phyloP scores from a whole-genome alignment of 2,329 filamentous ascomycete genomes.

The Ceratocystis destructans region DNA sequence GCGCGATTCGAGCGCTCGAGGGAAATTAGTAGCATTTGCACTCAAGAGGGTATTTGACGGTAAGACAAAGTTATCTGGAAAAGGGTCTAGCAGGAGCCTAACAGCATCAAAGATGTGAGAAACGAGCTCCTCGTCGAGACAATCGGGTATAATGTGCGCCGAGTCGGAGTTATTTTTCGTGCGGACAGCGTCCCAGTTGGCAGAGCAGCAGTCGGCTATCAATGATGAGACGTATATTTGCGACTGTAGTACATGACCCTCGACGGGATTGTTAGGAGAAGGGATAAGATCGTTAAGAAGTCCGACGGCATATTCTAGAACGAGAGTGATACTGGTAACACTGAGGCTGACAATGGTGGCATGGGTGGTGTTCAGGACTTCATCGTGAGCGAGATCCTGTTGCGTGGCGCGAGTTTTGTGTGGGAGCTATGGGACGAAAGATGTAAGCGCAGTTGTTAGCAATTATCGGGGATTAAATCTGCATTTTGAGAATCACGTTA shows the following conservation, averaged over 20 bases:
- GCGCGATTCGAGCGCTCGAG: conserved; percentile 12
- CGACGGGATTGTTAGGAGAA: conserved; percentile 35
- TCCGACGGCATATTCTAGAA: conserved; percentile 43
- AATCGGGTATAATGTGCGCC: conserved; percentile 25
- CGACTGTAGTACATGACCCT: conserved; percentile 45
- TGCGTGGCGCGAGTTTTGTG: conserved; percentile 46
- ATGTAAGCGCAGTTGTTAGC: not conserved
- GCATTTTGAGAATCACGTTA: not conserved
- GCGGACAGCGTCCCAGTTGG: conserved; percentile 41
- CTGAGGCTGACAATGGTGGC: conserved; percentile 49
- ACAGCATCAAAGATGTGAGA: conserved; percentile 41
- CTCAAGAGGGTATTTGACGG: conserved; percentile 43
- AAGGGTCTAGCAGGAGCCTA: conserved; percentile 43
- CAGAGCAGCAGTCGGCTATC: conserved; percentile 50
- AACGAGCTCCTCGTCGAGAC: conserved; percentile 39
- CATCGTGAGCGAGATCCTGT: conserved; percentile 45
- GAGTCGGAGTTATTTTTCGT: conserved; percentile 19
- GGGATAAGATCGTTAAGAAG: conserved; percentile 46
- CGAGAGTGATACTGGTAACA: conserved; percentile 36
- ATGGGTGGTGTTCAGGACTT: conserved; percentile 46
- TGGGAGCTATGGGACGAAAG: conserved; percentile 36
- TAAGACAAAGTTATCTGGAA: conserved; percentile 43
- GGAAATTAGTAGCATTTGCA: conserved; percentile 14
- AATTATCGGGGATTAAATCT: not conserved
- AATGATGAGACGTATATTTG: conserved; percentile 51